Percentiles rank a stretch among this genome's conserved stretches.
phyloP scores from a whole-genome alignment of 768 basidiomycete genomes.

The Pleurotus platypus region DNA sequence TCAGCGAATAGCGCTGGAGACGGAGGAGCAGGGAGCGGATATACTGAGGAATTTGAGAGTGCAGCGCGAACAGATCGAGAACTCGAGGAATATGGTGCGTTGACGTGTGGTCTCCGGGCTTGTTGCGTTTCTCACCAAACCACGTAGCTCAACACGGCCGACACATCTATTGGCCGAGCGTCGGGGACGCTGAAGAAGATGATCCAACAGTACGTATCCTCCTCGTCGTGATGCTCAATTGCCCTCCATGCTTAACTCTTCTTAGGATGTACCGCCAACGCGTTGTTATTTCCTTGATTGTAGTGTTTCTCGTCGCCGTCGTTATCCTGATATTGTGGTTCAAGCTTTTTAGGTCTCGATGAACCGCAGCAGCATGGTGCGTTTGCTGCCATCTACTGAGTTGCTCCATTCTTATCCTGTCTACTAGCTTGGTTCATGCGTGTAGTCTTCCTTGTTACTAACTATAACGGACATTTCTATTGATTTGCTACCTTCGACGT shows the following conservation, averaged over 20 bases:
- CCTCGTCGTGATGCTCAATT: neutral
- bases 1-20: constrained; percentile 87
- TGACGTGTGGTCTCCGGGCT: neutral
- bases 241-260: neutral
- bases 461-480: too few relatives aligned
- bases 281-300: constrained; percentile 72
- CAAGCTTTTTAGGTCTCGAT: constrained; percentile 31
- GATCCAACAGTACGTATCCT: constrained; percentile 72
- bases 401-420: too few relatives aligned
- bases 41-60: constrained; percentile 75
- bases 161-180: constrained; percentile 82
- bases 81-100: constrained; percentile 77
- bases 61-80: constrained; percentile 90
- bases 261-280: constrained; percentile 89
- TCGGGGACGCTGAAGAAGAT: constrained; percentile 88
- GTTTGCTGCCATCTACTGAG: neutral
- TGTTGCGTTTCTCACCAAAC: neutral
- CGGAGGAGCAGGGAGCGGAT: constrained; percentile 87
- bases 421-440: too few relatives aligned
- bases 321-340: constrained; percentile 73
- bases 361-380: constrained; percentile 37
- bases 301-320: constrained; percentile 72
- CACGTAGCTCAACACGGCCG: constrained; percentile 70
- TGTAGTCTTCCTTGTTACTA: too few relatives aligned
- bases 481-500: too few relatives aligned